Conservation (phyloP, 108 stramenopile genomes). For the Tribonema minus region DNA sequence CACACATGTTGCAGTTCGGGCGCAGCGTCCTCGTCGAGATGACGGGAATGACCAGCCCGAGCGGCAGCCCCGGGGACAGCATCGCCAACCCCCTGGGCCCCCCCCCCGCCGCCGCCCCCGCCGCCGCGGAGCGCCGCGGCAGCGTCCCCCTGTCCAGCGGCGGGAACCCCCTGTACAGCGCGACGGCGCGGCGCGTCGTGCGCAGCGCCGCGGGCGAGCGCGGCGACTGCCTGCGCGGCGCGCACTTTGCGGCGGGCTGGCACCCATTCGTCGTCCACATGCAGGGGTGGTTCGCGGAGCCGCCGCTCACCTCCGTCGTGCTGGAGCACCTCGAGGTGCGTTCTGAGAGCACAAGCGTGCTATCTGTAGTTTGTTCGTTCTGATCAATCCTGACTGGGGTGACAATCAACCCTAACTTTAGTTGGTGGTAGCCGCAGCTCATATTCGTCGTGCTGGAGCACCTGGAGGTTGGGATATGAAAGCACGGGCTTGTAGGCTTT, state of each 20-base stretch:
- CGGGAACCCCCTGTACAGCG: background rate
- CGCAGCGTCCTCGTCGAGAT: background rate
- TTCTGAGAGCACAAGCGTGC: too few relatives aligned
- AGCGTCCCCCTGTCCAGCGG: background rate
- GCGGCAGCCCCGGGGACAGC: too few relatives aligned
- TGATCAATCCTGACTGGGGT: too few relatives aligned
- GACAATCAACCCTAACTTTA: too few relatives aligned
- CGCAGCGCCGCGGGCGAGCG: background rate
- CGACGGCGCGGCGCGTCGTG: background rate
- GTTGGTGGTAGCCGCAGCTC: too few relatives aligned
- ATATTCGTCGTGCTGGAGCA: too few relatives aligned
- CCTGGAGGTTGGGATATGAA: too few relatives aligned
- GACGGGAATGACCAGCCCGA: background rate
- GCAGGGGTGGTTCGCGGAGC: background rate
- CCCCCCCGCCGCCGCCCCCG: background rate
- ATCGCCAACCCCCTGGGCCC: too few relatives aligned
- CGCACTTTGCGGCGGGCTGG: background rate
- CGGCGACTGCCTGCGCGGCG: background rate
- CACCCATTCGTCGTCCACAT: background rate
- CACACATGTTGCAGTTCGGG: background rate
- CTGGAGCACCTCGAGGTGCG: background rate
- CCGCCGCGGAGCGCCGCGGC: background rate
- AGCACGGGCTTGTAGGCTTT: too few relatives aligned
- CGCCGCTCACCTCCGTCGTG: background rate
- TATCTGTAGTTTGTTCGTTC: too few relatives aligned